Evolutionary conservation across 2,329 filamentous ascomycete genomes (phyloP).

Genomic region (Monosporascus sp.): DNA sequence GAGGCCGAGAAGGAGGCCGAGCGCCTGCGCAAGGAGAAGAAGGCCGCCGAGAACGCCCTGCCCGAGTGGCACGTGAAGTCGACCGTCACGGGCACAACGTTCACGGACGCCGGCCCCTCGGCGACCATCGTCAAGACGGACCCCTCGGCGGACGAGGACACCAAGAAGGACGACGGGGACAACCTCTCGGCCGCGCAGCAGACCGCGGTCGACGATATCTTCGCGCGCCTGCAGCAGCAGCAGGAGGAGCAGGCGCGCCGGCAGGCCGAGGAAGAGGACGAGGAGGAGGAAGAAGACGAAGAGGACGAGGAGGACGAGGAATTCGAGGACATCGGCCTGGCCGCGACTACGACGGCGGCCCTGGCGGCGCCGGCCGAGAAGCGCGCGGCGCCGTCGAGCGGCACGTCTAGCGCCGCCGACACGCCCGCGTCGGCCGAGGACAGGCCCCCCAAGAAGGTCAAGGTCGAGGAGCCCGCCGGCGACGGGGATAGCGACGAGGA

Average conservation of each 20-base stretch:
- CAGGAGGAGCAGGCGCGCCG: constrained; percentile 43
- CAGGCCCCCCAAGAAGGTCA: constrained; percentile 46
- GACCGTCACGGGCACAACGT: constrained; percentile 62
- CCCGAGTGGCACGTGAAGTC: constrained; percentile 69
- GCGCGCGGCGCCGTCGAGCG: constrained; percentile 20
- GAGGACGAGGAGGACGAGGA: constrained; percentile 25
- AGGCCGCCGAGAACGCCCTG: constrained; percentile 63
- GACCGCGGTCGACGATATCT: constrained; percentile 61
- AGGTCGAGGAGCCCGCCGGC: constrained; percentile 39
- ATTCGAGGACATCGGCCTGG: constrained; percentile 30
- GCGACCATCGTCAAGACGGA: constrained; percentile 42
- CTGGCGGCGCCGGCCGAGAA: constrained; percentile 14
- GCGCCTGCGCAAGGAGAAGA: constrained; percentile 58
- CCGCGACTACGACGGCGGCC: background rate
- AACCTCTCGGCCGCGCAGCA: constrained; percentile 44
- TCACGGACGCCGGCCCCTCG: constrained; percentile 28
- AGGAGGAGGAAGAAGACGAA: constrained; percentile 28
- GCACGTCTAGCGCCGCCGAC: constrained; percentile 25
- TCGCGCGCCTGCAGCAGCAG: constrained; percentile 61
- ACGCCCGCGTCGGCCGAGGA: constrained; percentile 32
- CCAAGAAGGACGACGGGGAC: constrained; percentile 46
- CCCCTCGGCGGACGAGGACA: constrained; percentile 30
- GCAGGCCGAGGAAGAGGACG: constrained; percentile 41
- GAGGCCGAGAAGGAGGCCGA: constrained; percentile 64
- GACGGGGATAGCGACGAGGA: constrained; percentile 34